Percentiles rank a stretch among this genome's conserved stretches.
These are phyloP conservation scores for Trichosanthes truncata DNA, from an alignment of 306 rosid species.

Conservation along the genomic window DNA sequence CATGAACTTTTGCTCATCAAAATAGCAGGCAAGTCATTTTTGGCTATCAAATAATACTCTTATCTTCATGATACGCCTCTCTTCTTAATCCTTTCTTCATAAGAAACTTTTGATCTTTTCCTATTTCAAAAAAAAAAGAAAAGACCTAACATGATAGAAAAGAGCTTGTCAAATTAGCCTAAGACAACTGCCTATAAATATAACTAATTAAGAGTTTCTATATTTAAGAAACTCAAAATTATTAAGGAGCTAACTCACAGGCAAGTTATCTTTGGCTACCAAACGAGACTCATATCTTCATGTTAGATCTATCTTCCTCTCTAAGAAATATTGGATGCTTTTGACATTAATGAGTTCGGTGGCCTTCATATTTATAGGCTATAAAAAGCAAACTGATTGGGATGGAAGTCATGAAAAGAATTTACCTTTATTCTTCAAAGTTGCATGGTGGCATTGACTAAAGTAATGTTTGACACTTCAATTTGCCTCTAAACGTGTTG, in stretches of 20 bases:
- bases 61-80: background rate
- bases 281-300: background rate
- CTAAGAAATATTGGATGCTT: background rate
- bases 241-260: background rate
- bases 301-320: background rate
- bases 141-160: slow-evolving; percentile 16
- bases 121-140: slow-evolving; percentile 3
- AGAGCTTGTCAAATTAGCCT: slow-evolving; percentile 16
- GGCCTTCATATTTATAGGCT: background rate
- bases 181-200: slow-evolving; percentile 13
- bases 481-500: background rate
- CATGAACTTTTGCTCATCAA: background rate
- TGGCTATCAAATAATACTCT: slow-evolving; percentile 2
- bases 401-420: background rate
- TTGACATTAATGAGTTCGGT: background rate
- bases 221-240: background rate
- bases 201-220: background rate
- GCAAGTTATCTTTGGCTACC: background rate
- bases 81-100: background rate
- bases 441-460: background rate
- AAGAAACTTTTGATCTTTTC: background rate
- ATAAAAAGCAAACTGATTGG: background rate
- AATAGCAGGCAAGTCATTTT: background rate
- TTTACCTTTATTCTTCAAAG: background rate
- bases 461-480: background rate